Base-by-base conservation (phyloP, 805 yeast genomes). In the Teunomyces funiuensis region DNA sequence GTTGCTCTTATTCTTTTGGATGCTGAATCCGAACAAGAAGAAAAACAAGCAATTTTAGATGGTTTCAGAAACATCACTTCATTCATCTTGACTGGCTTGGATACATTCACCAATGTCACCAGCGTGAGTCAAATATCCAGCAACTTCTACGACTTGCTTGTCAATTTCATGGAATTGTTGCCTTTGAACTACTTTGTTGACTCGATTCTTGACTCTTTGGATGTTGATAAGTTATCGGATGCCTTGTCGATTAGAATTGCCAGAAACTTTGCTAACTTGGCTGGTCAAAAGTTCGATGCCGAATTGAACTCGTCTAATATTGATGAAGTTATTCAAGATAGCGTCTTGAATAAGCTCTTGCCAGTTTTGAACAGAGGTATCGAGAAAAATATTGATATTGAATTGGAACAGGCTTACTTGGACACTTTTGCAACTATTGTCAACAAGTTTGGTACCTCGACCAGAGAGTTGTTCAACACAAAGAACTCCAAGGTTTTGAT, bases 141-240 rank as follows among this genome's bases (percentile, higher is more conserved):
- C 31, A 69, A 66, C 25, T 63, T 83, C 40, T 79, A 80, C 56
- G 72, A 69, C 19, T 62, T 87, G 38, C 69, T 91, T 48, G 77
- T 80, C 25, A 78, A 77, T 49, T 66, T 83, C 47, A 66, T 91
- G 44, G 80, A 80, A 43, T 69, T 88, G 46, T 68, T 91, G 40
- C 97, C 98, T 22, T 76, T 89, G 48, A 74, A 74, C 46, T 76
- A 80, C 49, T 90, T 87, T 58, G 83, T 84, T 20, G 68, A 73
- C 13, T 79, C 95, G 1, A 74, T 85, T 17, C 46, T 64, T 13
- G 65, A 63, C 15, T 60, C 70, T 0, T 67, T 77, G 47, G 55
- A 69, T 30, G 51, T 52, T 4, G 52, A 48, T 7, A 53, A 53
- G 20, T 53, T 57, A 9, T 53, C 68, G 3, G 63, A 67, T 39